Percentiles rank a stretch among this genome's conserved stretches.
phyloP scores from a whole-genome alignment of 108 stramenopile species.

The Skeletonema menzelii region DNA sequence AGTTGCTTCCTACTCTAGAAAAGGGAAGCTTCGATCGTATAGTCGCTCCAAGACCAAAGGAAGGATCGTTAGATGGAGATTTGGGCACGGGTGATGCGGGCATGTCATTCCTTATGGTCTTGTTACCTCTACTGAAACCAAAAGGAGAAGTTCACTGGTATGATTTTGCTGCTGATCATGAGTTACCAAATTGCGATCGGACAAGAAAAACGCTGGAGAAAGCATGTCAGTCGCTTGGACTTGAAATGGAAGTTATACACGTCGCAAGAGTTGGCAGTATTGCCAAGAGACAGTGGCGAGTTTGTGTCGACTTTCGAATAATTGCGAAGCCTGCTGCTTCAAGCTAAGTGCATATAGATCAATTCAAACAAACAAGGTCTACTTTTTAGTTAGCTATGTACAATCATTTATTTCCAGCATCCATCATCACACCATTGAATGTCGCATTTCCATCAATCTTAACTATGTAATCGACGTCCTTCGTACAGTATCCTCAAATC shows the following conservation, averaged over 20 bases:
- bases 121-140: constrained; percentile 67
- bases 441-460: neutral
- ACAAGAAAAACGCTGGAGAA: constrained; percentile 56
- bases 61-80: constrained; percentile 79
- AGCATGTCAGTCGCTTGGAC: constrained; percentile 50
- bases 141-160: constrained; percentile 87
- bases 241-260: constrained; percentile 68
- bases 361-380: neutral
- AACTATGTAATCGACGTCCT: constrained; percentile 10
- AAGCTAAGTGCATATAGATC: neutral
- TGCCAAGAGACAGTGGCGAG: constrained; percentile 82
- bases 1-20: constrained; percentile 56
- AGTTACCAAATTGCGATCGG: constrained; percentile 66
- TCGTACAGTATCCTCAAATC: constrained; percentile 38
- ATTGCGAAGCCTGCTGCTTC: constrained; percentile 3
- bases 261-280: constrained; percentile 81
- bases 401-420: neutral
- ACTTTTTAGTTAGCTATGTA: neutral
- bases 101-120: constrained; percentile 50
- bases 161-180: constrained; percentile 83
- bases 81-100: constrained; percentile 78
- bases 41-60: constrained; percentile 85
- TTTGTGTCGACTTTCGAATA: constrained; percentile 80
- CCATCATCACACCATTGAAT: neutral
- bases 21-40: constrained; percentile 64